A percentile compares a stretch with the other conserved stretches of the same genome.
Conservation (phyloP, 1,139 yeast genomes). For the Pichia sorboxylosa region DNA sequence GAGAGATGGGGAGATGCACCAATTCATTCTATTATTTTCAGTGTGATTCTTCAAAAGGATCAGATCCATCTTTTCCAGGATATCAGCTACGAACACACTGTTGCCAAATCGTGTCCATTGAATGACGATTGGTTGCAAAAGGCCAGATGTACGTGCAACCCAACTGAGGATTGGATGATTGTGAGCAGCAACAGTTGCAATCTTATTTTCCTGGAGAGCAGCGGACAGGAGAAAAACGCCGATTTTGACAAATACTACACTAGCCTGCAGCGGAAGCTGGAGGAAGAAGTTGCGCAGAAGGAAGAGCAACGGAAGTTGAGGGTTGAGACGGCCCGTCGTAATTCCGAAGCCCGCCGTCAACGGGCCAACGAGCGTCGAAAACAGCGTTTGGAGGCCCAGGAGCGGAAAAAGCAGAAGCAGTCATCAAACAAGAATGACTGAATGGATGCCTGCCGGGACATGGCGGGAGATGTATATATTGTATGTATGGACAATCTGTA, state of each 20-base stretch:
- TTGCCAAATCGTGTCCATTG: constrained; percentile 45
- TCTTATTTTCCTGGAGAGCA: constrained; percentile 15
- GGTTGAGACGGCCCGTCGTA: constrained; percentile 16
- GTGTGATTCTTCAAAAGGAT: constrained; percentile 34
- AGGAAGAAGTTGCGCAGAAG: constrained; percentile 9
- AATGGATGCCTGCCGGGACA: too few relatives aligned
- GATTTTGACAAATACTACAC: background rate
- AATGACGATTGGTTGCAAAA: constrained; percentile 30
- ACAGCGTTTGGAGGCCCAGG: constrained; percentile 4
- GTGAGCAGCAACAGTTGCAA: constrained; percentile 23
- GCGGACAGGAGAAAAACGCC: constrained; percentile 2
- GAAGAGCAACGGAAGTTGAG: constrained; percentile 11
- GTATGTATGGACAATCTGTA: too few relatives aligned
- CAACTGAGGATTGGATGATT: constrained; percentile 29
- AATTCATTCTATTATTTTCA: constrained; percentile 46
- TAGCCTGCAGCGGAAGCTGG: constrained; percentile 4
- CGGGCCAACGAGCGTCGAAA: constrained; percentile 19
- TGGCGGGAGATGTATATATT: too few relatives aligned
- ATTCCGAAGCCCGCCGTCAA: constrained; percentile 17
- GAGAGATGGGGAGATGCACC: constrained; percentile 65
- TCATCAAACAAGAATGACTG: too few relatives aligned
- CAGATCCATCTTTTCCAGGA: constrained; percentile 45
- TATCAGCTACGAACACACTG: constrained; percentile 46
- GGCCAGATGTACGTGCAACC: constrained; percentile 41
- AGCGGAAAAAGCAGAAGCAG: background rate